A percentile compares a stretch with the other conserved stretches of the same genome.
Evolutionary conservation across 108 stramenopile species (phyloP).

Genomic region (Asterionellopsis glacialis): DNA sequence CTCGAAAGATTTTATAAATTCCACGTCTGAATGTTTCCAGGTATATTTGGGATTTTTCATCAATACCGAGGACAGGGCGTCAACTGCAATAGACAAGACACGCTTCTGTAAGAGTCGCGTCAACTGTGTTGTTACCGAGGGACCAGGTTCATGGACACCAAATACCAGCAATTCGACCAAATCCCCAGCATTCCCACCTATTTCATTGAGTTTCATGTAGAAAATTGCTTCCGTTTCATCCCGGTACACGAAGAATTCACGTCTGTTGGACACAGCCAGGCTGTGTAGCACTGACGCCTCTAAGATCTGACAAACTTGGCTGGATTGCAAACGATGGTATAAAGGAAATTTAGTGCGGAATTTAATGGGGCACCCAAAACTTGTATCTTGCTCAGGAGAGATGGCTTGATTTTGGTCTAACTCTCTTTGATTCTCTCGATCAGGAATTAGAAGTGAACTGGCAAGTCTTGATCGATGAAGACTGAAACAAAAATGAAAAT

Average conservation of each 20-base stretch:
- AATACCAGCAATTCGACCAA: constrained; percentile 58
- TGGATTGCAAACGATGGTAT: constrained; percentile 51
- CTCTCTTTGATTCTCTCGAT: background rate
- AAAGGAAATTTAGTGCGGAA: constrained; percentile 35
- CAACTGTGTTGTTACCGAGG: constrained; percentile 62
- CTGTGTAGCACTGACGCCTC: constrained; percentile 67
- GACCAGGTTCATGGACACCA: constrained; percentile 54
- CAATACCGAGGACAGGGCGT: constrained; percentile 54
- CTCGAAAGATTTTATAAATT: constrained; percentile 53
- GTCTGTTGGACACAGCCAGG: constrained; percentile 68
- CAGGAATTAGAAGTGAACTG: constrained; percentile 38
- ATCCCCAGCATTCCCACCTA: constrained; percentile 17
- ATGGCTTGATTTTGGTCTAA: background rate
- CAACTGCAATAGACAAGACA: constrained; percentile 50
- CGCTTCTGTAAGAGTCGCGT: constrained; percentile 51
- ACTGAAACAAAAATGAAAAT: constrained; percentile 7
- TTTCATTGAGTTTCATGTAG: constrained; percentile 62
- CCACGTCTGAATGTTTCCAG: constrained; percentile 45
- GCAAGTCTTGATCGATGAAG: constrained; percentile 57
- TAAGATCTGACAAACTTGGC: constrained; percentile 49
- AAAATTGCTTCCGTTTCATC: constrained; percentile 67
- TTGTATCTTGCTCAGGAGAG: constrained; percentile 17
- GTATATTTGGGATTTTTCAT: constrained; percentile 68
- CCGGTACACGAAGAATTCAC: constrained; percentile 65
- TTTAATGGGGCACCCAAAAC: constrained; percentile 56